Evolutionary conservation across 2,329 filamentous ascomycete genomes (phyloP).

Genomic region (Zopfia rhizophila): DNA sequence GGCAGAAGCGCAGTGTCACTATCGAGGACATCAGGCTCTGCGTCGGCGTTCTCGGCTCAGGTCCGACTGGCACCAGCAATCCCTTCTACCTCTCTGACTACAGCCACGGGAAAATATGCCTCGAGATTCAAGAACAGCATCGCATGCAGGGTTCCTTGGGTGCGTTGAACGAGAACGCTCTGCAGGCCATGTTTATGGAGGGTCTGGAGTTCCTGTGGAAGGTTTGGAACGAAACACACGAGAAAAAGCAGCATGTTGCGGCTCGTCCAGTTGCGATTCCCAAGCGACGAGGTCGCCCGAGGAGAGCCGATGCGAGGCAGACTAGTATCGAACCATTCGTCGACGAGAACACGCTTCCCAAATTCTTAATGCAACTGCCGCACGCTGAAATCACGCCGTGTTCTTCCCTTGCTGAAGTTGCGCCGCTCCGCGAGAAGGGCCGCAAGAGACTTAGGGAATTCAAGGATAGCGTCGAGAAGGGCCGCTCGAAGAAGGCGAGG

Average conservation of each 20-base stretch:
- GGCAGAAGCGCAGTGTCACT: constrained; percentile 58
- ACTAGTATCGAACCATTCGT: constrained; percentile 60
- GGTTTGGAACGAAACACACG: constrained; percentile 45
- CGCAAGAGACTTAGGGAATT: constrained; percentile 76
- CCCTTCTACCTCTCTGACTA: constrained; percentile 56
- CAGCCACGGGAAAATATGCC: constrained; percentile 54
- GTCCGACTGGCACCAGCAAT: constrained; percentile 39
- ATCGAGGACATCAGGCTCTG: constrained; percentile 59
- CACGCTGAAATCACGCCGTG: constrained; percentile 64
- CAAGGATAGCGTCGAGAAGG: constrained; percentile 66
- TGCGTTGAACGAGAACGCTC: constrained; percentile 56
- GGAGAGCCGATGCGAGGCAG: constrained; percentile 47
- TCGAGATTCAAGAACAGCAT: constrained; percentile 50
- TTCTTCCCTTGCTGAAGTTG: constrained; percentile 63
- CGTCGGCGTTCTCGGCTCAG: constrained; percentile 53
- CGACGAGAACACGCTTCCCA: constrained; percentile 45
- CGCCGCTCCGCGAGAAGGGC: constrained; percentile 71
- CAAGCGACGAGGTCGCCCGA: constrained; percentile 47
- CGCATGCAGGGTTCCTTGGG: constrained; percentile 38
- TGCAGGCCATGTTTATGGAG: constrained; percentile 63
- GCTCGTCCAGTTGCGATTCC: constrained; percentile 42
- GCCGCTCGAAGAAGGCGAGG: constrained; percentile 43
- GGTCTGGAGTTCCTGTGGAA: constrained; percentile 59
- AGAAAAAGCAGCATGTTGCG: constrained; percentile 27
- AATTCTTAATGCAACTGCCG: constrained; percentile 68